phyloP scores from a whole-genome alignment of 78 protist genomes.

The Speleostelium caveatum region DNA sequence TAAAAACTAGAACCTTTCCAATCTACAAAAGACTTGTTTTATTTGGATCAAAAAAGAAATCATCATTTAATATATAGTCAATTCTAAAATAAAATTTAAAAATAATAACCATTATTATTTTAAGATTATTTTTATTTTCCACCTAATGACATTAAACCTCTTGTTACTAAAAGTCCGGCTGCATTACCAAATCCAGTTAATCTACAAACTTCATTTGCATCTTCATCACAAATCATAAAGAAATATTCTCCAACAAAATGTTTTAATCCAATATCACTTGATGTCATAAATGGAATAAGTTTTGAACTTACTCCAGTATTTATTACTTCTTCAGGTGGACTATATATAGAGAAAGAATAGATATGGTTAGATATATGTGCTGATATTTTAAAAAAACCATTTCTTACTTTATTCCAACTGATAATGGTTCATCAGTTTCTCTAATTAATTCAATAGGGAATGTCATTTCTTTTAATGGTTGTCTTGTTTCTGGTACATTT shows the following conservation, averaged over 20 bases:
- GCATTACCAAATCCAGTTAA: constrained; percentile 79
- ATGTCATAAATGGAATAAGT: constrained; percentile 75
- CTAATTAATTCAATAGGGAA: constrained; percentile 61
- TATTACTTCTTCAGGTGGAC: constrained; percentile 58
- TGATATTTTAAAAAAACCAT: not conserved
- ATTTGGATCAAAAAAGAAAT: too few relatives aligned
- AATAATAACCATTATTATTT: too few relatives aligned
- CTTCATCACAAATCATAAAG: constrained; percentile 71
- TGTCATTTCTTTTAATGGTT: constrained; percentile 43
- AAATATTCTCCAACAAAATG: constrained; percentile 61
- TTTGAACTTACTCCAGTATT: constrained; percentile 49
- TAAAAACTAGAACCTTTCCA: too few relatives aligned
- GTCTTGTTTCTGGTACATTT: constrained; percentile 45
- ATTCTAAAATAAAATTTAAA: too few relatives aligned
- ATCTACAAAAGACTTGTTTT: too few relatives aligned
- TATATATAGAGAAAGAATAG: not conserved
- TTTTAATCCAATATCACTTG: constrained; percentile 70
- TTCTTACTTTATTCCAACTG: constrained; percentile 61
- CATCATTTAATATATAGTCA: too few relatives aligned
- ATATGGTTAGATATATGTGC: not conserved
- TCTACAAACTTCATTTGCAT: constrained; percentile 80
- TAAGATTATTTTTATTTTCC: constrained; percentile 30
- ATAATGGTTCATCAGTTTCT: constrained; percentile 68
- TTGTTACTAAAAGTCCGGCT: constrained; percentile 65
- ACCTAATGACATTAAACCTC: constrained; percentile 62